phyloP scores from a whole-genome alignment of 257 asterid genomes.

The Avicennia marina region DNA sequence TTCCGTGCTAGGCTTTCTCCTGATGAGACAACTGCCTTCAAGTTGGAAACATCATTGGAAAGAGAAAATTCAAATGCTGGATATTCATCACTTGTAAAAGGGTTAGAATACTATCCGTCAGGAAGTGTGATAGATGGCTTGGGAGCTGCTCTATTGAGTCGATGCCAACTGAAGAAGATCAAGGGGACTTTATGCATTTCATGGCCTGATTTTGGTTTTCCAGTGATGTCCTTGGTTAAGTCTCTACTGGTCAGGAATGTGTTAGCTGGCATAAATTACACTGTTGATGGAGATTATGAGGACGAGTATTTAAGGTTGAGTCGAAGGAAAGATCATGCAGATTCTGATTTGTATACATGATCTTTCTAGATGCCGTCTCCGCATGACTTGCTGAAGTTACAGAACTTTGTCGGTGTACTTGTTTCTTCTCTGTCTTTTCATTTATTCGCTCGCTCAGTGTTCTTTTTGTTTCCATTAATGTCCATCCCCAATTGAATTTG shows the following conservation, averaged over 20 bases:
- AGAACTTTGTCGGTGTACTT: too few species aligned
- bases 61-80: slow-evolving; percentile 31
- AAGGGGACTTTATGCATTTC: slow-evolving; percentile 66
- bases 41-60: slow-evolving; percentile 72
- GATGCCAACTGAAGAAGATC: slow-evolving; percentile 68
- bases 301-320: slow-evolving; percentile 42
- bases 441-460: too few species aligned
- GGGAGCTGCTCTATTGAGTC: slow-evolving; percentile 75
- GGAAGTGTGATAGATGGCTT: slow-evolving; percentile 94
- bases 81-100: slow-evolving; percentile 38
- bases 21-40: slow-evolving; percentile 67
- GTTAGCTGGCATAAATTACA: slow-evolving; percentile 38
- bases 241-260: slow-evolving; percentile 60
- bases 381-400: too few species aligned
- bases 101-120: slow-evolving; percentile 75
- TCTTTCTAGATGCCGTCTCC: neutral
- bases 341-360: slow-evolving; percentile 82
- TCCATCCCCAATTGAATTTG: too few species aligned
- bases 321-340: slow-evolving; percentile 45
- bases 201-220: slow-evolving; percentile 79
- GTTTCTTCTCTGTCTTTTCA: too few species aligned
- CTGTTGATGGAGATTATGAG: slow-evolving; percentile 32
- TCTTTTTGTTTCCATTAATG: too few species aligned
- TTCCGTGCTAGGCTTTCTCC: slow-evolving; percentile 78
- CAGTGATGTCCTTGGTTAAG: slow-evolving; percentile 51